These are phyloP conservation scores for Blastocystis hominis DNA, from an alignment of 352 stramenopile genomes.

Conservation along the genomic window DNA sequence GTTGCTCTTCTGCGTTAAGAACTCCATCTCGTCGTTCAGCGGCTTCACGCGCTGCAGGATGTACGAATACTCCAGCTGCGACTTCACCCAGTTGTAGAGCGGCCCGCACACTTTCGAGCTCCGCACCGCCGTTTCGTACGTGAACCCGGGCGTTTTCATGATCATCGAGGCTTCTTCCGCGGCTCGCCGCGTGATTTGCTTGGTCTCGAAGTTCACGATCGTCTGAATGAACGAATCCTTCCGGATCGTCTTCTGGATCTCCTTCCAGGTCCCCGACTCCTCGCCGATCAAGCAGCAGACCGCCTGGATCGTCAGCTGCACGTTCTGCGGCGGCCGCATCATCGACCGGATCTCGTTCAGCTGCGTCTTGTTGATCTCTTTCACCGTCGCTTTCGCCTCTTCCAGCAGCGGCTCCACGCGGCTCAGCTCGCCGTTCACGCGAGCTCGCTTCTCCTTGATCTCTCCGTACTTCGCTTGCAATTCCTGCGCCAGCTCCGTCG, in stretches of 20 bases:
- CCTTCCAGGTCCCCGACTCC: constrained; percentile 85
- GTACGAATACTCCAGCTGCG: constrained; percentile 91
- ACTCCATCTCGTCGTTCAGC: constrained; percentile 90
- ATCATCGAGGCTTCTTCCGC: constrained; percentile 51
- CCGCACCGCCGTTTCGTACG: constrained; percentile 69
- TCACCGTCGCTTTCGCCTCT: constrained; percentile 86
- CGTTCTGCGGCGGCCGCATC: constrained; percentile 81
- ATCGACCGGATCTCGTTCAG: constrained; percentile 95
- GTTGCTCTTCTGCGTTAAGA: constrained; percentile 83
- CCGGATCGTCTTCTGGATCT: constrained; percentile 90
- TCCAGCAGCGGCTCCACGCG: constrained; percentile 91
- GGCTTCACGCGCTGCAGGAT: constrained; percentile 97
- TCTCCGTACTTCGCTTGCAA: constrained; percentile 84
- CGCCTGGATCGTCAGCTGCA: constrained; percentile 89
- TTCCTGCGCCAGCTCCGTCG: constrained; percentile 82
- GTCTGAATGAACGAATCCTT: constrained; percentile 95
- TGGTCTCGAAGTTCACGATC: constrained; percentile 95
- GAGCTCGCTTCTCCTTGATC: constrained; percentile 83
- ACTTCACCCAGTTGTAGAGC: constrained; percentile 95
- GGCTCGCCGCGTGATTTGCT: constrained; percentile 81
- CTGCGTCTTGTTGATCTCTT: constrained; percentile 94
- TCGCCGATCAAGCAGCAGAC: constrained; percentile 95
- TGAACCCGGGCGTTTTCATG: constrained; percentile 60
- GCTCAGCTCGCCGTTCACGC: constrained; percentile 87
- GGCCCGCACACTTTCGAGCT: constrained; percentile 91